Evolutionary conservation across 208 protist genomes (phyloP), one percentile per base, ranked within the genome.

Genomic region (Trypanosomatidae sp.): DNA sequence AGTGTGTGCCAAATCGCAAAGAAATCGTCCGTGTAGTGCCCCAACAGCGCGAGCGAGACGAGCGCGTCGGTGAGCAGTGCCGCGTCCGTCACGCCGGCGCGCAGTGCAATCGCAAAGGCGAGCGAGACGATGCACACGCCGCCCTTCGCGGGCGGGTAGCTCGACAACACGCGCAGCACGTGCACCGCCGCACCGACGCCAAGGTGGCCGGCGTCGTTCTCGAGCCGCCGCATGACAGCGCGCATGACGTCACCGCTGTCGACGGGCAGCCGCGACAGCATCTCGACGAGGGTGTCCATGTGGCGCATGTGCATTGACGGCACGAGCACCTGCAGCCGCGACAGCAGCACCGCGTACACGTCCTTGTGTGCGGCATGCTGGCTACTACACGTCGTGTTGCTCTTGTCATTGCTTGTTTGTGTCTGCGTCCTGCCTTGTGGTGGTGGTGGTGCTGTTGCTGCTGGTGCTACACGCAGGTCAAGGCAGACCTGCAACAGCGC

Each of bases 1-100:
- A 89, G 38, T 28, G 76, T 49, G 4, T 57, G 18, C 5, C 67
- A 46, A 26, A 93, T 38, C 0, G 37, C 20, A 48, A 76, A 89
- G 46, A 90, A 88, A 37, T 93, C 85, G 24, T 93, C 85, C 6
- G 74, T 80, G 56, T 84, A 87, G 16, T 72, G 73, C 26, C 71
- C 27, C 52, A 88, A 25, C 49, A 66, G 37, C 0, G 68, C 56
- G 3, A 93, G 60, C 21, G 67, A 72, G 32, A 81, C n/a, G 19
- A 88, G 18, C 1, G 86, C 44, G 21, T 55, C 61, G 48, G 85
- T 68, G 25, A 93, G 47, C 13, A 59, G 46, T 18, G 58, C 61
- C 2, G 37, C 42, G 33, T 93, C 80, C 41, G 84, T 74, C 21
- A 53, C 59, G 2, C 66, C 64, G 15, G 63, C 59, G 23, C 78